Evolutionary conservation across 495 filamentous ascomycete species (phyloP).

Genomic region (Niebla homalea): DNA sequence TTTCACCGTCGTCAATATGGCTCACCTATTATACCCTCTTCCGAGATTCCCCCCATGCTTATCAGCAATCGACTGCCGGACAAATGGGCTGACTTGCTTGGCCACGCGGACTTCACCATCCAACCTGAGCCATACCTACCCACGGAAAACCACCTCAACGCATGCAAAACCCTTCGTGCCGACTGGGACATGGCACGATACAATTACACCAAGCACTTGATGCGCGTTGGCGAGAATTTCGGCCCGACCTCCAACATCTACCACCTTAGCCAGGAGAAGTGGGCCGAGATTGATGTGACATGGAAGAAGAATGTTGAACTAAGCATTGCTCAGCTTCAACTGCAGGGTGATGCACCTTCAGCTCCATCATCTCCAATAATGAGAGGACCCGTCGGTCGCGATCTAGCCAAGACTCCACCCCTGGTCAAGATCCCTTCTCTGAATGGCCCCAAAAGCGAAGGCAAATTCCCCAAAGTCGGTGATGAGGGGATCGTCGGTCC

Average conservation of each 20-base stretch:
- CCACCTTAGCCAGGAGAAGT: slow-evolving; percentile 69
- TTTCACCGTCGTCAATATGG: slow-evolving; percentile 43
- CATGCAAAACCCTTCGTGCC: slow-evolving; percentile 52
- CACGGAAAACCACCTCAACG: slow-evolving; percentile 40
- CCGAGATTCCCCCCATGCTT: slow-evolving; percentile 42
- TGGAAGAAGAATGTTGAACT: slow-evolving; percentile 58
- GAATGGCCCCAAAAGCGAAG: slow-evolving; percentile 48
- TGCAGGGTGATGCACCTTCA: slow-evolving; percentile 18
- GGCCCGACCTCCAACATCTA: slow-evolving; percentile 73
- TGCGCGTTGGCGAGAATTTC: slow-evolving; percentile 76
- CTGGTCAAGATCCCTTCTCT: slow-evolving; percentile 49
- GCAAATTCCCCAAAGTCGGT: slow-evolving; percentile 76
- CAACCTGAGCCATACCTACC: slow-evolving; percentile 68
- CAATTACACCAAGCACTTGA: slow-evolving; percentile 73
- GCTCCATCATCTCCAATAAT: slow-evolving; percentile 10
- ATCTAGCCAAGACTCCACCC: slow-evolving; percentile 19
- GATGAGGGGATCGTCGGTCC: slow-evolving; percentile 88
- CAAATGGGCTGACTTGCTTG: slow-evolving; percentile 68
- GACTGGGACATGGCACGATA: slow-evolving; percentile 71
- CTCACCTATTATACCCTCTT: slow-evolving; percentile 34
- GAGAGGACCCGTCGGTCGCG: slow-evolving; percentile 12
- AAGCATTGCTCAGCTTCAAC: slow-evolving; percentile 28
- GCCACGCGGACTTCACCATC: slow-evolving; percentile 88
- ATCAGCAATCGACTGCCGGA: slow-evolving; percentile 54
- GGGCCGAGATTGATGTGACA: slow-evolving; percentile 56